A percentile compares a stretch with the other conserved stretches of the same genome.
These are phyloP conservation scores for Arxiozyma heterogenica DNA, from an alignment of 1,139 yeast genomes.

Conservation along the genomic window DNA sequence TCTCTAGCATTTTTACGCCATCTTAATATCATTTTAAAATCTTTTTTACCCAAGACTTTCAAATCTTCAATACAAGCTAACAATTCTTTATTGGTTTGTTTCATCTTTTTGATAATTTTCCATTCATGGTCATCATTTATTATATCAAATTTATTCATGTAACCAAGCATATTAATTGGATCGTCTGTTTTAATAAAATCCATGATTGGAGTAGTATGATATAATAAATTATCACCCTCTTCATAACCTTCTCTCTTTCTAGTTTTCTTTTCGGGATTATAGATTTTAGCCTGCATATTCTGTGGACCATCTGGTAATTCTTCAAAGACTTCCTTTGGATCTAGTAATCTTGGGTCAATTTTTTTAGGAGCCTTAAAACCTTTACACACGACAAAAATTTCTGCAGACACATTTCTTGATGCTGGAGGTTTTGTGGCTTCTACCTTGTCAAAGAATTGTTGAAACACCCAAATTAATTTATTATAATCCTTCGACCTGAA, in stretches of 20 bases:
- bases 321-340: constrained; percentile 89
- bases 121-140: constrained; percentile 62
- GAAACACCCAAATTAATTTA: constrained; percentile 94
- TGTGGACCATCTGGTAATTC: constrained; percentile 68
- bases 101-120: constrained; percentile 60
- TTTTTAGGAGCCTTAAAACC: constrained; percentile 95
- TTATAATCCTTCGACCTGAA: constrained; percentile 97
- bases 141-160: constrained; percentile 52
- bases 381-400: constrained; percentile 92
- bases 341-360: constrained; percentile 83
- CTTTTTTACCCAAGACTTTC: constrained; percentile 88
- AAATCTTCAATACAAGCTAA: constrained; percentile 80
- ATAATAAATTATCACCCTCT: constrained; percentile 78
- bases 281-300: constrained; percentile 88
- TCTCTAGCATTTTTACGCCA: constrained; percentile 88
- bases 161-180: constrained; percentile 77
- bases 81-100: constrained; percentile 68
- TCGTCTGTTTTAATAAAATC: constrained; percentile 77
- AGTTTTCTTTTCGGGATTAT: constrained; percentile 83
- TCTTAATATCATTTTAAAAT: constrained; percentile 70
- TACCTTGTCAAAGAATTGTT: constrained; percentile 87
- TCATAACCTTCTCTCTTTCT: constrained; percentile 96
- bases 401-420: constrained; percentile 97
- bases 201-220: constrained; percentile 62
- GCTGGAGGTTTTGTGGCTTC: constrained; percentile 99